Percentiles rank a stretch among this genome's conserved stretches.
Evolutionary conservation across 1,139 yeast species (phyloP).

Genomic region (Torulaspora pretoriensis): DNA sequence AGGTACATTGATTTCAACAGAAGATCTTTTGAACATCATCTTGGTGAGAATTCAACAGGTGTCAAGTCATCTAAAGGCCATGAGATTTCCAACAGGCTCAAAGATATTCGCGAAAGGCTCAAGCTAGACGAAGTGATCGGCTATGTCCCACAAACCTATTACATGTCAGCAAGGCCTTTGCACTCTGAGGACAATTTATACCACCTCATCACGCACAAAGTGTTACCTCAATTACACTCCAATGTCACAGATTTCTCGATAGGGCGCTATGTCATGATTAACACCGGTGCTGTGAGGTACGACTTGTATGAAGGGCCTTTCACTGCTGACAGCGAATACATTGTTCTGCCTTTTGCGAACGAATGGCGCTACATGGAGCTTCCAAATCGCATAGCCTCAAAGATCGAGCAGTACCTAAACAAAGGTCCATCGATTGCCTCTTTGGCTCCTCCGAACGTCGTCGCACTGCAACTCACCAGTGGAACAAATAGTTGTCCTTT

Average conservation of each 20-base stretch:
- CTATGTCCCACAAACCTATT: constrained; percentile 59
- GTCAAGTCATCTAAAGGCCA: constrained; percentile 42
- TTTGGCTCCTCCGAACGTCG: constrained; percentile 21
- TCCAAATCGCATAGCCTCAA: constrained; percentile 33
- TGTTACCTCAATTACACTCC: constrained; percentile 55
- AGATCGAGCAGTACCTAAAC: constrained; percentile 34
- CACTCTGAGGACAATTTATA: constrained; percentile 58
- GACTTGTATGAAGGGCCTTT: constrained; percentile 84
- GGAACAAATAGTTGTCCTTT: constrained; percentile 27
- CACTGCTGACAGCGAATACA: constrained; percentile 74
- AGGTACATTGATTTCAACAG: constrained; percentile 77
- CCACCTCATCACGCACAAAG: constrained; percentile 52
- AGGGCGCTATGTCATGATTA: constrained; percentile 64
- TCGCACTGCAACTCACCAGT: background rate
- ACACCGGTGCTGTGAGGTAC: constrained; percentile 86
- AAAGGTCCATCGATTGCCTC: constrained; percentile 21
- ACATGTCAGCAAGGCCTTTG: constrained; percentile 65
- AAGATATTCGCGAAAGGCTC: constrained; percentile 45
- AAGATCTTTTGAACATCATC: constrained; percentile 64
- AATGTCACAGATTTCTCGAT: constrained; percentile 17
- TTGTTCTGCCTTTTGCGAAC: constrained; percentile 82
- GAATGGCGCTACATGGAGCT: constrained; percentile 51
- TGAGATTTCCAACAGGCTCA: constrained; percentile 45
- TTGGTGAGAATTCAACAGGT: constrained; percentile 30
- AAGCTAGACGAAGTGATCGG: constrained; percentile 59